These are phyloP conservation scores for Ceratocystis huliohia DNA, from an alignment of 2,329 filamentous ascomycete genomes.

Conservation along the genomic window DNA sequence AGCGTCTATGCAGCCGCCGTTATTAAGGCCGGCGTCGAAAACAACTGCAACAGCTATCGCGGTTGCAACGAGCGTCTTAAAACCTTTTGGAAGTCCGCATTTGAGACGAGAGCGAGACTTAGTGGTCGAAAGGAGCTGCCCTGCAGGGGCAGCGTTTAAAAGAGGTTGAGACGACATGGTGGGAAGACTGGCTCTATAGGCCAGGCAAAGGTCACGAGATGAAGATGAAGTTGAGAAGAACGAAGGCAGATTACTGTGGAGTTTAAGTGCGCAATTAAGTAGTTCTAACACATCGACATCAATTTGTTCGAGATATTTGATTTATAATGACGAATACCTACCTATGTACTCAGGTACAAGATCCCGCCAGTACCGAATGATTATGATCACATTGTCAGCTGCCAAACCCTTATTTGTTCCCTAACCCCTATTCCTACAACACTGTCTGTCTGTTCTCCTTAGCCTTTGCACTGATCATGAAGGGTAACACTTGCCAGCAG, in stretches of 20 bases:
- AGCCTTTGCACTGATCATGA: background rate
- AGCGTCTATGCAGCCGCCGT: background rate
- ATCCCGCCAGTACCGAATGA: no score
- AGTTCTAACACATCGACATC: no score
- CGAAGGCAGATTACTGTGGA: no score
- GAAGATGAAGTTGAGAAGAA: background rate
- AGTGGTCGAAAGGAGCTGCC: conserved; percentile 4
- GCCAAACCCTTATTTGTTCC: no score
- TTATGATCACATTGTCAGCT: no score
- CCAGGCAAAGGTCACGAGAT: background rate
- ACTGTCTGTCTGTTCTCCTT: no score
- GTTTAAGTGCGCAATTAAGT: no score
- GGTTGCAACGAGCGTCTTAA: background rate
- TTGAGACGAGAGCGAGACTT: background rate
- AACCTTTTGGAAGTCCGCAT: background rate
- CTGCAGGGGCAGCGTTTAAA: background rate
- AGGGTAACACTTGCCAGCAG: background rate
- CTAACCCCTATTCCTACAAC: no score
- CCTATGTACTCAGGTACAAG: no score
- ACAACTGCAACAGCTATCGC: background rate
- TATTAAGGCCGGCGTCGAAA: background rate
- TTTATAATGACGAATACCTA: no score
- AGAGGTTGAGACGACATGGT: conserved; percentile 13
- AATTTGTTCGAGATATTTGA: no score
- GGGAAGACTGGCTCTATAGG: background rate